phyloP scores from a whole-genome alignment of 2,329 filamentous ascomycete species.

The Exophiala viscosa region DNA sequence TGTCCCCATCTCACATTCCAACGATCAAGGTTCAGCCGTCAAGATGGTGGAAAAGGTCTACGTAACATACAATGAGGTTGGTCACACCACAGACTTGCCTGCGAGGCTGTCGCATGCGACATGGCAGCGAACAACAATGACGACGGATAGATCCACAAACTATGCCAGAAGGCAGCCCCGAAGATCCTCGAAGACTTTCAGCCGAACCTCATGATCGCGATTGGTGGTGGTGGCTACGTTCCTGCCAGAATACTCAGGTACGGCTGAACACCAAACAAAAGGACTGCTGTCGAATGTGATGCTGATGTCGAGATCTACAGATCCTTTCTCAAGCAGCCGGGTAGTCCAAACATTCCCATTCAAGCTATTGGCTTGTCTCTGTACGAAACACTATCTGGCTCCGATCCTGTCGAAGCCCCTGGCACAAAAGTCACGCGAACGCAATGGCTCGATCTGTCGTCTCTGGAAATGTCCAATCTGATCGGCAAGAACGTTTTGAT shows the following conservation, averaged over 20 bases:
- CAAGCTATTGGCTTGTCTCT: constrained; percentile 97
- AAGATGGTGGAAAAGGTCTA: constrained; percentile 79
- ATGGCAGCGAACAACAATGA: not conserved
- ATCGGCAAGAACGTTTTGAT: constrained; percentile 89
- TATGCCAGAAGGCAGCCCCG: constrained; percentile 82
- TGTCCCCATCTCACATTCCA: too few relatives aligned
- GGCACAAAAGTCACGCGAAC: constrained; percentile 95
- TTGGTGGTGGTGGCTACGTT: constrained; percentile 95
- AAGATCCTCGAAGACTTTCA: constrained; percentile 79
- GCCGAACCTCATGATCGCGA: constrained; percentile 96
- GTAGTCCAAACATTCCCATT: constrained; percentile 91
- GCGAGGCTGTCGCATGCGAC: not conserved
- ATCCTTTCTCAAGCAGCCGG: constrained; percentile 90
- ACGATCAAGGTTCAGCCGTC: not conserved
- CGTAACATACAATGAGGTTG: constrained; percentile 87
- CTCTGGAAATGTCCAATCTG: constrained; percentile 80
- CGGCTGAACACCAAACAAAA: not conserved
- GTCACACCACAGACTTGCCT: constrained; percentile 29
- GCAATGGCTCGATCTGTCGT: constrained; percentile 92
- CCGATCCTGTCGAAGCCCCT: constrained; percentile 65
- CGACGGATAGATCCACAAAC: constrained; percentile 76
- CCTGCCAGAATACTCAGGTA: constrained; percentile 90
- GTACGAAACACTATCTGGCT: constrained; percentile 75
- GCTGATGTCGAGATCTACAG: constrained; percentile 30
- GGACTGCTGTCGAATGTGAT: not conserved